Evolutionary conservation across 495 filamentous ascomycete species (phyloP).

Genomic region (Niebla homalea): DNA sequence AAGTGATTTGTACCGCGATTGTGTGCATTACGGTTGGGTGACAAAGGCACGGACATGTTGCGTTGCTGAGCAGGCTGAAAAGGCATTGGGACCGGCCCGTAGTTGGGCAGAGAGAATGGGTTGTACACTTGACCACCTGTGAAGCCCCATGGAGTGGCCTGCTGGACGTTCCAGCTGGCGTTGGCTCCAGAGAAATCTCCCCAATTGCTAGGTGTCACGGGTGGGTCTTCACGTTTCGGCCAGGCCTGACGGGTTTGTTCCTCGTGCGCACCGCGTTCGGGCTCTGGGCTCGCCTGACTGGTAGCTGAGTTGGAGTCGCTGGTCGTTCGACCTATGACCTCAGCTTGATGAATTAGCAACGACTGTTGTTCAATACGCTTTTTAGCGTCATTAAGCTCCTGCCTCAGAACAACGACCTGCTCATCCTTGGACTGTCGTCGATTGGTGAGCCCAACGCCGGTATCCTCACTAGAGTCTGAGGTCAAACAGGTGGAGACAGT

Average conservation of each 20-base stretch:
- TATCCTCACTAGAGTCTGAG: conserved; percentile 37
- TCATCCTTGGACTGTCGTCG: conserved; percentile 22
- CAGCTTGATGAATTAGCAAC: conserved; percentile 45
- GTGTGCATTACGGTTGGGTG: conserved; percentile 20
- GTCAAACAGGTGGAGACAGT: conserved; percentile 43
- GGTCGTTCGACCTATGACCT: no score
- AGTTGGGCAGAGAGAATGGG: conserved; percentile 5
- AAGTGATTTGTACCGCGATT: conserved; percentile 23
- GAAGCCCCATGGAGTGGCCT: conserved; percentile 17
- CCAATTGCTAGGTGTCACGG: conserved; percentile 45
- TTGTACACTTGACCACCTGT: conserved; percentile 11
- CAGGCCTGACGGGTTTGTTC: no score
- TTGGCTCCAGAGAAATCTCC: conserved; percentile 23
- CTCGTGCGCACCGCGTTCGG: no score
- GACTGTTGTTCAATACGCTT: conserved; percentile 70
- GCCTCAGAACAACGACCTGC: conserved; percentile 46
- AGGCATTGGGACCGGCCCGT: conserved; percentile 11
- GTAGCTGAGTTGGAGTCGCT: no score
- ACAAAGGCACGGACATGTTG: conserved; percentile 28
- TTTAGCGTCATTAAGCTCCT: conserved; percentile 66
- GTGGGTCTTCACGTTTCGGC: no score
- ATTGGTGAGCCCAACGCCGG: conserved; percentile 8
- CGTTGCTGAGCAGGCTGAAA: conserved; percentile 25
- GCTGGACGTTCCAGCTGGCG: conserved; percentile 16
- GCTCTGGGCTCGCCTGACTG: no score